Conservation (phyloP, 2,329 filamentous ascomycete species). For the Penicillium sp. region DNA sequence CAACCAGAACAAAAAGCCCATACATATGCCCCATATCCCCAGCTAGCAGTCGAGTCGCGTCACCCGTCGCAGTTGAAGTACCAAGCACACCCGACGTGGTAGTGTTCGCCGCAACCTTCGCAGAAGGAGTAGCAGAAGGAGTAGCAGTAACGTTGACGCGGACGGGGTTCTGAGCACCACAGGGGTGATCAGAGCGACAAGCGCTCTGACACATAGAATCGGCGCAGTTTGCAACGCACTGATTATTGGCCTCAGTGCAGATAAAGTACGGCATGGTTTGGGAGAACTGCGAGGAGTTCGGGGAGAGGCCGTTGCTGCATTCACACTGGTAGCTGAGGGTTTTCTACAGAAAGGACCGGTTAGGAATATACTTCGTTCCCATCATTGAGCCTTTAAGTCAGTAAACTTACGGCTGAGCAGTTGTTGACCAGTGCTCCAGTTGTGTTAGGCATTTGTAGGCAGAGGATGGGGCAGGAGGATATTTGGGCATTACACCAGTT, state of each 20-base stretch:
- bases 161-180: slow-evolving; percentile 60
- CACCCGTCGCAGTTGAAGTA: slow-evolving; percentile 24
- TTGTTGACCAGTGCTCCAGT: slow-evolving; percentile 38
- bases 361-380: background rate
- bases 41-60: slow-evolving; percentile 33
- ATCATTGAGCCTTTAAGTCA: background rate
- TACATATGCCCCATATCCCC: slow-evolving; percentile 57
- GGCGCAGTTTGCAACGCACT: slow-evolving; percentile 54
- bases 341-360: slow-evolving; percentile 24
- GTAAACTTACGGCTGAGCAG: slow-evolving; percentile 40
- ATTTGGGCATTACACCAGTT: slow-evolving; percentile 46
- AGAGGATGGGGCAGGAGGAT: slow-evolving; percentile 46
- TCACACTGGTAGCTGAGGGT: slow-evolving; percentile 57
- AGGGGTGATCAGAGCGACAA: slow-evolving; percentile 58
- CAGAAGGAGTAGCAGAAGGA: slow-evolving; percentile 19
- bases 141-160: slow-evolving; percentile 54
- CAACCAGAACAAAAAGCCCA: slow-evolving; percentile 55
- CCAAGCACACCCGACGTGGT: slow-evolving; percentile 31
- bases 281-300: slow-evolving; percentile 62
- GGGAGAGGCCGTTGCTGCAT: slow-evolving; percentile 53
- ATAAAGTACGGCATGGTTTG: slow-evolving; percentile 63
- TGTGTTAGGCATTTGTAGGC: slow-evolving; percentile 41
- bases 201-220: slow-evolving; percentile 51
- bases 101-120: slow-evolving; percentile 40
- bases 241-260: slow-evolving; percentile 58